Evolutionary conservation across 768 basidiomycete genomes (phyloP), one percentile per base, ranked within the genome.

Genomic region (Hortiboletus campestris): DNA sequence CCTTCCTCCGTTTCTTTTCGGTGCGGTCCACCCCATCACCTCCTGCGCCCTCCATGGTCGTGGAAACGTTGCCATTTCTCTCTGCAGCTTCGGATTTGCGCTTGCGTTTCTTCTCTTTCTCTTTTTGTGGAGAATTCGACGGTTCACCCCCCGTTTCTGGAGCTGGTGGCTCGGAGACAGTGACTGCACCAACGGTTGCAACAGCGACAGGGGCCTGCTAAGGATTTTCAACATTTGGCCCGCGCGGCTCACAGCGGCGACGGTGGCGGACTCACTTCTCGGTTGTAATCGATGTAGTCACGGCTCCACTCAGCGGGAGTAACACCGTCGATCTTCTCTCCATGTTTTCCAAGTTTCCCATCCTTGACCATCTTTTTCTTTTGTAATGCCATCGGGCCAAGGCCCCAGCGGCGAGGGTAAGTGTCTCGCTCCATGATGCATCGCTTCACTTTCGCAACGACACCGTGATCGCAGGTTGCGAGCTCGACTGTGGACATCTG

Each of bases 361-460:
- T 93, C 93, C 78, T 96, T 97, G 60, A 97, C 85, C 83, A 99
- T 80, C 74, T 96, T 97, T 80, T 98, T 99, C 82, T 98, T 98
- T 72, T 96, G 89, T 51, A 91, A 76, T 14, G 97, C 96, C 73
- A 95, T 84, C 20, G 97, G 97, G n/a, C 97, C 97, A 49, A 98
- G 83, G 47, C 97, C 97, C 97, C 97, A 98, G 59, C 95, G 85
- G 53, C 97, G 85, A 39, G 97, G 97, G 73, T 99, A 99, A 19
- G 93, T 91, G 73, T 99, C 97, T 36, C 96, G 88, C 72, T 98
- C 97, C 97, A 99, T 99, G 68, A 99, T 98, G 69, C 96, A 98
- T 49, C 97, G 81, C 77, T 99, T 99, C 68, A 99, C 94, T 76
- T 98, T 98, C 35, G 97, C 97, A 41, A 98, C 96, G 54, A 99